Evolutionary conservation across 2,329 filamentous ascomycete genomes (phyloP).

Genomic region (Myrmaecium sp.): DNA sequence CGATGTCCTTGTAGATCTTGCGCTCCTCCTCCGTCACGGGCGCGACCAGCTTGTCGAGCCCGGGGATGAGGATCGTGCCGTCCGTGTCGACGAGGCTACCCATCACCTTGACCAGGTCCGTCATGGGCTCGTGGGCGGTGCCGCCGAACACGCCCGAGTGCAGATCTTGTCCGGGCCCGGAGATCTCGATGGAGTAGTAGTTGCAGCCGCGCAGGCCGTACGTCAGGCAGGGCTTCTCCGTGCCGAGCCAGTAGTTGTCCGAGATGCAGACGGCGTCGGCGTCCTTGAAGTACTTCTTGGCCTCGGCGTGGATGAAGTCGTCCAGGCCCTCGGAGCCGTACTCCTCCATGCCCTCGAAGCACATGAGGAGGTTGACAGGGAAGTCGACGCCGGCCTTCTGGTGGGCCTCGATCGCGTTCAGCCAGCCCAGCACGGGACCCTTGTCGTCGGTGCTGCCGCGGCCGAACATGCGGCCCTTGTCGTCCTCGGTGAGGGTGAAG

Average conservation of each 20-base stretch:
- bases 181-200: slow-evolving; percentile 88
- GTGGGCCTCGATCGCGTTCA: slow-evolving; percentile 96
- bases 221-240: slow-evolving; percentile 93
- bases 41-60: slow-evolving; percentile 83
- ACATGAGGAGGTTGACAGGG: slow-evolving; percentile 96
- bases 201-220: slow-evolving; percentile 95
- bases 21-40: slow-evolving; percentile 76
- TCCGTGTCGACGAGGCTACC: slow-evolving; percentile 71
- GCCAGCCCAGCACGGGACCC: slow-evolving; percentile 89
- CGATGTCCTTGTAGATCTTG: slow-evolving; percentile 71
- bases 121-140: slow-evolving; percentile 96
- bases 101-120: slow-evolving; percentile 72
- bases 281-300: slow-evolving; percentile 87
- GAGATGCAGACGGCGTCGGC: slow-evolving; percentile 95
- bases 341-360: slow-evolving; percentile 99
- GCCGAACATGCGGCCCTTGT: slow-evolving; percentile 89
- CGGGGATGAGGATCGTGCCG: slow-evolving; percentile 89
- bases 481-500: slow-evolving; percentile 73
- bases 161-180: slow-evolving; percentile 79
- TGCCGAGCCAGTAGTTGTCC: slow-evolving; percentile 99
- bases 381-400: slow-evolving; percentile 88
- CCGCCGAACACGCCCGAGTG: slow-evolving; percentile 96
- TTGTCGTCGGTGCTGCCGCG: slow-evolving; percentile 96
- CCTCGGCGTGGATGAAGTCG: slow-evolving; percentile 81
- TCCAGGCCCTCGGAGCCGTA: slow-evolving; percentile 94